Evolutionary conservation across 2,329 filamentous ascomycete genomes (phyloP).

Genomic region (Diaporthe aspalathi): DNA sequence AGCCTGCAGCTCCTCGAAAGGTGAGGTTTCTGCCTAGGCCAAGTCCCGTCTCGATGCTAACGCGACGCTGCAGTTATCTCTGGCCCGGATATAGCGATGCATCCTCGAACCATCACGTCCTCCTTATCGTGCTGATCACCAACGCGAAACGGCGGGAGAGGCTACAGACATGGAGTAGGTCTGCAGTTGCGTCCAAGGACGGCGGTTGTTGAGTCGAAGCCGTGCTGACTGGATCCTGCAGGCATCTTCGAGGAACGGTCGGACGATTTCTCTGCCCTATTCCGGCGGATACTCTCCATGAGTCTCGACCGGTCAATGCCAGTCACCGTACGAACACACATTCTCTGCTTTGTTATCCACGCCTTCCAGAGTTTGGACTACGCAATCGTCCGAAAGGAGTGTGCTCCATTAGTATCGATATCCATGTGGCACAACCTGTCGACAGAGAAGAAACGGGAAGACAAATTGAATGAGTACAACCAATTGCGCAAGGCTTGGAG

Average conservation of each 20-base stretch:
- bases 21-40: conserved; percentile 54
- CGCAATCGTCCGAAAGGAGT: conserved; percentile 91
- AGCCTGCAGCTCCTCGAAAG: conserved; percentile 90
- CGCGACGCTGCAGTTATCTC: conserved; percentile 72
- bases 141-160: conserved; percentile 91
- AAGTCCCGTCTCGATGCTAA: conserved; percentile 42
- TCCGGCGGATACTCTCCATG: conserved; percentile 90
- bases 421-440: conserved; percentile 95
- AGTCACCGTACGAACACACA: conserved; percentile 76
- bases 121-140: conserved; percentile 85
- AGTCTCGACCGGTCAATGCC: conserved; percentile 78
- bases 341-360: conserved; percentile 90
- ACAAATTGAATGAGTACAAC: conserved; percentile 76
- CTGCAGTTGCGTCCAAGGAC: conserved; percentile 43
- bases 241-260: conserved; percentile 81
- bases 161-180: conserved; percentile 85
- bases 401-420: conserved; percentile 93
- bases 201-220: background rate
- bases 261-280: conserved; percentile 87
- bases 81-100: conserved; percentile 94
- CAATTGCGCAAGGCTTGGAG: conserved; percentile 91
- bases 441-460: conserved; percentile 78
- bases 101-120: conserved; percentile 89
- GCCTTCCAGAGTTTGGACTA: conserved; percentile 96
- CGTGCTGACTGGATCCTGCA: conserved; percentile 50